phyloP scores from a whole-genome alignment of 352 stramenopile species.

The Globisporangium uncinulatum region DNA sequence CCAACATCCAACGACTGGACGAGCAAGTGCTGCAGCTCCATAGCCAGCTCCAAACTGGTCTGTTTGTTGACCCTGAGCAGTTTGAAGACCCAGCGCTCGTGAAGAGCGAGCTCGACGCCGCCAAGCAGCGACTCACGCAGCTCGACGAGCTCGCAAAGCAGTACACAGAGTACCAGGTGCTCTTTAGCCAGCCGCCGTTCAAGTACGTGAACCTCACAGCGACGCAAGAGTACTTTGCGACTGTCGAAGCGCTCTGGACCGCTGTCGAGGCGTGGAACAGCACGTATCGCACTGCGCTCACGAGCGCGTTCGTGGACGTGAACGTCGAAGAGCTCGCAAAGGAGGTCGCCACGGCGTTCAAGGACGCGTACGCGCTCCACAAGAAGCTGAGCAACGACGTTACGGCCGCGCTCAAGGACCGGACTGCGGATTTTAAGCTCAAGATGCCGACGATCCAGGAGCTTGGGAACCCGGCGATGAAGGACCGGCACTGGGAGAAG shows the following conservation, averaged over 20 bases:
- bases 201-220: constrained; percentile 88
- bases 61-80: constrained; percentile 86
- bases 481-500: constrained; percentile 93
- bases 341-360: constrained; percentile 83
- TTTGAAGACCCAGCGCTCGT: constrained; percentile 84
- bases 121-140: constrained; percentile 79
- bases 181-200: constrained; percentile 89
- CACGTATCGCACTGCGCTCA: constrained; percentile 71
- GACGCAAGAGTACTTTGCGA: constrained; percentile 82
- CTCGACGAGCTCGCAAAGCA: constrained; percentile 88
- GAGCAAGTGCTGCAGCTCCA: constrained; percentile 87
- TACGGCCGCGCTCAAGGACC: constrained; percentile 82
- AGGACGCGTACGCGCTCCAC: constrained; percentile 85
- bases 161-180: constrained; percentile 89
- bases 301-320: constrained; percentile 80
- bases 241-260: constrained; percentile 82
- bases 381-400: constrained; percentile 92
- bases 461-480: constrained; percentile 88
- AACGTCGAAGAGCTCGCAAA: constrained; percentile 87
- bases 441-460: constrained; percentile 91
- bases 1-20: constrained; percentile 90
- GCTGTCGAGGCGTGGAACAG: constrained; percentile 86
- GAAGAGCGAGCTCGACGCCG: constrained; percentile 69
- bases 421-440: constrained; percentile 86
- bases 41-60: constrained; percentile 69